Evolutionary conservation across 345 rosid species (phyloP), one percentile per base, ranked within the genome.

Genomic region (Kandelia obovata): DNA sequence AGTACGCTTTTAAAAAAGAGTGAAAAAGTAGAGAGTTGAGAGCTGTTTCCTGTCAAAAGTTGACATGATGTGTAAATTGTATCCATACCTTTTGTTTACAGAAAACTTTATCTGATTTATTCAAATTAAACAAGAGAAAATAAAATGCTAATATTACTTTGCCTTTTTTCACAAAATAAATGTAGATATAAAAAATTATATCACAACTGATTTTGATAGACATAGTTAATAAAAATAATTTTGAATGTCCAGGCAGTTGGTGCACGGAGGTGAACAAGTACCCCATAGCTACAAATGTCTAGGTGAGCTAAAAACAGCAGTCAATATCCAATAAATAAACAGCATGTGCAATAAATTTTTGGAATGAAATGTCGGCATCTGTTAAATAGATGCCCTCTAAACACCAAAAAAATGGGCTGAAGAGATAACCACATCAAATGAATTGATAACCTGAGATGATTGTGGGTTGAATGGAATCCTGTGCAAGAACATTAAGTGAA

Each of bases 381-480:
- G 49, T 43, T 43, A 11, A 13, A 3, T 43, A 43, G 49, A 13
- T 13, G 17, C 49, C 17, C 59, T 56, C 59, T 56, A 56, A 56
- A 21, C 23, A 56, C 25, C 15, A 9, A 16, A 56, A 63, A 61
- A 49, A 35, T 16, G 9, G 39, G 5, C 61, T 19, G 58, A 20
- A 63, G 23, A 62, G 51, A 55, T 16, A 26, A 73, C 52, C 53
- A 58, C 21, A 47, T 6, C 63, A 55, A 74, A 64, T 6, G 8
- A 43, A 63, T 62, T n/a, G 68, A 85, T 74, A 66, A 87, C 96
- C 92, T 92, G 96, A 76, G 92, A 71, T 65, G 82, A 77, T 77
- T 85, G 92, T 72, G 79, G 78, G 73, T 73, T 86, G 62, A 81
- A 73, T 60, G 86, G 83, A 73, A 81, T 75, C 88, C 99, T 90